Evolutionary conservation across 352 stramenopile genomes (phyloP), one percentile per base, ranked within the genome.

Genomic region (Globisporangium lucens): DNA sequence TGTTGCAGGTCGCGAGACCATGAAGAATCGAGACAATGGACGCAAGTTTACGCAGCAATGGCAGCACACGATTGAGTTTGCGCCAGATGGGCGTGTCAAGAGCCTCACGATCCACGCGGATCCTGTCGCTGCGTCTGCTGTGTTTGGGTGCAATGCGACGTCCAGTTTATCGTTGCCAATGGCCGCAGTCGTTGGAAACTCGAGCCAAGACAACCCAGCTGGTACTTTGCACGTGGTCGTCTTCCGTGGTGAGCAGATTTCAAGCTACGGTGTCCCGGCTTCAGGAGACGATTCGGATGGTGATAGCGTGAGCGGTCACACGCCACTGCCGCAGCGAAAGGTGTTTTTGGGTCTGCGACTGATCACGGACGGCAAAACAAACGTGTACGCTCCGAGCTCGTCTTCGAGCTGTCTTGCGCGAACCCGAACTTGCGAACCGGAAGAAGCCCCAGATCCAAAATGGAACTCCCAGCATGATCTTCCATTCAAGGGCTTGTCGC

Each of bases 41-140:
- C 85, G 89, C 66, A 94, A 92, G 67, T 96, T 96, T 61, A 95
- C 87, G 62, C 89, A 96, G 75, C 87, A 95, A 58, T 96, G 89
- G 89, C 85, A 95, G 63, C 89, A 96, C 75, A 95, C 87, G 61
- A 94, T 96, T 69, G 85, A 95, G 64, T 96, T 96, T 61, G 85
- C 87, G 3, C 85, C 87, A 6, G 86, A 95, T 65, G 89, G 89
- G 58, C 83, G 87, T 46, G 86, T 96, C 61, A 95, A 94, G 72
- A 94, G 84, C 75, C 70, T 96, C n/a, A 92, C 83, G 2, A 95
- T 96, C 67, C 75, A 80, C 12, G 89, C 89, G 9, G 89, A 96
- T 58, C 89, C 89, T 0, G 88, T 96, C 30, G 89, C 89, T 2
- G 89, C 89, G 10, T 96, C 89, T 3, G 89, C 89, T 1, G 89